These are phyloP conservation scores for Microbotryum scabiosae DNA, from an alignment of 1,284 basidiomycete species.

Conservation along the genomic window DNA sequence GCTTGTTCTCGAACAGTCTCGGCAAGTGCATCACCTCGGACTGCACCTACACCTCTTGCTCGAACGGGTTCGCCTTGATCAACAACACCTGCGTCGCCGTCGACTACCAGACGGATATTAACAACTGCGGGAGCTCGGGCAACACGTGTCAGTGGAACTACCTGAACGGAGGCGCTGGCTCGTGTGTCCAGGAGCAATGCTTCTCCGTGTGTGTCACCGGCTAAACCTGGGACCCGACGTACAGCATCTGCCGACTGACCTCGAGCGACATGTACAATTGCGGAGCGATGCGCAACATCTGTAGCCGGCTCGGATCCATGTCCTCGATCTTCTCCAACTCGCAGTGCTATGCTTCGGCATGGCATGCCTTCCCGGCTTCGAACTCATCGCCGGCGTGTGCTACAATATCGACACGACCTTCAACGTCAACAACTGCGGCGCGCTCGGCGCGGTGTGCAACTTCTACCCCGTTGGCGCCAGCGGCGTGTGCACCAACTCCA, in stretches of 20 bases:
- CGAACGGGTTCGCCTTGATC: slow-evolving; percentile 5
- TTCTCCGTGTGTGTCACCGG: background rate
- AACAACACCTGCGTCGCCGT: slow-evolving; percentile 3
- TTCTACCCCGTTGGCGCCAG: background rate
- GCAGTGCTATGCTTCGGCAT: background rate
- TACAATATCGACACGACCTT: slow-evolving; percentile 1
- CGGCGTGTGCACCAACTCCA: background rate
- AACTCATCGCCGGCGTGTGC: background rate
- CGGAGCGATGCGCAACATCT: background rate
- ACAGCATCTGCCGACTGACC: background rate
- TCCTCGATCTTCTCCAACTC: background rate
- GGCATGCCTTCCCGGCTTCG: background rate
- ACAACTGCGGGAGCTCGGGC: background rate
- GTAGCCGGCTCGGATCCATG: background rate
- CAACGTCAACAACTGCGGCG: slow-evolving; percentile 13
- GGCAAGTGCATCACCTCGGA: slow-evolving; percentile 5
- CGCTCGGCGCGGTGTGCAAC: background rate
- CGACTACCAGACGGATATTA: background rate
- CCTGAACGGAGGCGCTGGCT: background rate
- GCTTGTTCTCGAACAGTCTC: background rate
- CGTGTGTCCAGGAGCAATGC: background rate
- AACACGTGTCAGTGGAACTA: background rate
- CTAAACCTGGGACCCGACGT: background rate
- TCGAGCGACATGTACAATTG: slow-evolving; percentile 8
- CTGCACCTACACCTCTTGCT: slow-evolving; percentile 7